Percentiles rank a stretch among this genome's conserved stretches.
Conservation (phyloP, 2,329 filamentous ascomycete genomes). For the Trichoderma gracile region DNA sequence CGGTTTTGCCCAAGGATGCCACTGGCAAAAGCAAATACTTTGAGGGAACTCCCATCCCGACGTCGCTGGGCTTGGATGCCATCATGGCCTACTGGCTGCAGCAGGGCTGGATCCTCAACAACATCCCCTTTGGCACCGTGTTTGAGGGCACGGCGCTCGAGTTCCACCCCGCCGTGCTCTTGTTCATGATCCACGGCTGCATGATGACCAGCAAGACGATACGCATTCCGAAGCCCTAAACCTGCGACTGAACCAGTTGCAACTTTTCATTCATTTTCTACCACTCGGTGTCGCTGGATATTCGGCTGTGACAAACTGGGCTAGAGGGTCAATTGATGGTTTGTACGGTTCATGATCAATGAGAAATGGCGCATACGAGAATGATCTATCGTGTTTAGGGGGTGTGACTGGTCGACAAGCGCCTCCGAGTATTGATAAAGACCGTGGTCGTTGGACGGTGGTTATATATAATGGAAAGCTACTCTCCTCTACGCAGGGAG, state of each 20-base stretch:
- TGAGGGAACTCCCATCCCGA: constrained; percentile 95
- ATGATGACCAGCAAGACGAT: constrained; percentile 95
- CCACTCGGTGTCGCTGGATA: constrained; percentile 19
- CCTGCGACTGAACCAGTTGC: neutral
- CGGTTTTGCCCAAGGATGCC: constrained; percentile 85
- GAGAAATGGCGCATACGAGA: constrained; percentile 13
- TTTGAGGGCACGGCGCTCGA: constrained; percentile 69
- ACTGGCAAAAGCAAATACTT: constrained; percentile 93
- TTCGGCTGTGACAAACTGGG: constrained; percentile 11
- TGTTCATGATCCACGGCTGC: constrained; percentile 89
- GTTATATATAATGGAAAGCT: constrained; percentile 1
- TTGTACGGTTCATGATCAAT: constrained; percentile 17
- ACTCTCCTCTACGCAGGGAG: neutral
- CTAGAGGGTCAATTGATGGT: constrained; percentile 12
- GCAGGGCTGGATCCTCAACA: constrained; percentile 74
- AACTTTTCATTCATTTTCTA: neutral
- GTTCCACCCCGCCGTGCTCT: constrained; percentile 76
- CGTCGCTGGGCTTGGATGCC: constrained; percentile 75
- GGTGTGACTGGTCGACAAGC: neutral
- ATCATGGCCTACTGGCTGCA: constrained; percentile 90
- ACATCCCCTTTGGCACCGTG: constrained; percentile 74
- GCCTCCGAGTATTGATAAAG: neutral
- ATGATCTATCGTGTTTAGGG: constrained; percentile 1
- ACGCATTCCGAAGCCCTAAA: constrained; percentile 84
- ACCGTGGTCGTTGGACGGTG: neutral